Base-by-base conservation (phyloP, 2,329 filamentous ascomycete species). In the Xylaria digitata region DNA sequence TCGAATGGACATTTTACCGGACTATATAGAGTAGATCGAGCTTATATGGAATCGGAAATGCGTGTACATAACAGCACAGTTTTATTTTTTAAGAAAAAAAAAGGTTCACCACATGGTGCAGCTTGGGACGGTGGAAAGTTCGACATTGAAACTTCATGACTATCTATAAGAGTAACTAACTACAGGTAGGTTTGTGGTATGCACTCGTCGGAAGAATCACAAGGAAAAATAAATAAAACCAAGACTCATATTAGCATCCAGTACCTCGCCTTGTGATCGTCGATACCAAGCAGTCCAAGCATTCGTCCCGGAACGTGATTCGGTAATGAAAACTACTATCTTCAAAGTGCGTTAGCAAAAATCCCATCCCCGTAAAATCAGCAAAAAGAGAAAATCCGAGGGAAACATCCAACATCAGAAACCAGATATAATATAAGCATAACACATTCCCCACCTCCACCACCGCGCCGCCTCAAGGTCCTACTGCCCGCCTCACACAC, bases 381-480 rank as follows among this genome's bases (percentile, higher is more conserved):
- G 55, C 42, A 57, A 7, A 32, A 34, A 23, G 42, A 34, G 61
- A 49, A 13, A 62, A 56, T 40, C 50, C 57, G 59, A 61, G 26
- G 62, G 23, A 60, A 58, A 46, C 19, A 60, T 59, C 64, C 50
- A 56, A 69, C 58, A 66, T 69, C 69, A 67, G 66, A 69, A 72
- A 72, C 66, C 66, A 69, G 68, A 70, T 66, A 46, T 59, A 19
- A 6, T 70, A 55, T 78, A 78, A 78, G 76, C 76, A 78, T 59
- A 62, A 77, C 76, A 64, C 72, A 75, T 73, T 74, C 76, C 75
- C 74, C 76, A 74, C 76, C 75, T 73, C 68, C 71, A 45, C 74
- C 72, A 69, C 67, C 72, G 71, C 61, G 57, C 65, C 70, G 30
- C 66, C 52, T 49, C 61, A 58, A 40, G 48, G 46, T 61, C 71